Evolutionary conservation across 768 basidiomycete genomes (phyloP), one percentile per base, ranked within the genome.

Genomic region (Amanita rubescens): DNA sequence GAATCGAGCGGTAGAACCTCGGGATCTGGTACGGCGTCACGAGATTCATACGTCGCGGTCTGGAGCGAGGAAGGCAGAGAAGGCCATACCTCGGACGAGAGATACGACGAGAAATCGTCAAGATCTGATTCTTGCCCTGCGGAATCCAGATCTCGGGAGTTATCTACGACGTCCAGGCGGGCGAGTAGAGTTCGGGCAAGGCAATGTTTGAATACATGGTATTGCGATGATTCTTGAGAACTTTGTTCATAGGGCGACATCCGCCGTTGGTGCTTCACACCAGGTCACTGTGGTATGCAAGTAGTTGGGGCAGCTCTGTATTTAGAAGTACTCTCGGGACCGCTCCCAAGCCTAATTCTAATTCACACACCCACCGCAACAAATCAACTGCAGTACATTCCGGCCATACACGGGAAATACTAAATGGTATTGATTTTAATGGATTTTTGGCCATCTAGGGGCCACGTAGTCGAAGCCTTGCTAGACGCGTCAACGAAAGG

Each of bases 21-120:
- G 15, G 64, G 24, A 19, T 73, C 67, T 6, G 72, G 69, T 0
- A 70, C 46, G 1, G 49, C 50, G 8, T 57, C 55, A 11, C 67
- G 65, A 2, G 62, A 67, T 44, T 74, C 73, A 62, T 75, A 71
- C 9, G 76, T 69, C 0, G 73, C 72, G 0, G 54, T 54, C 35
- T 66, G 71, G 6, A 78, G 57, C 3, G 58, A 15, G 3, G 20
- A 10, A 2, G 79, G 75, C 3, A 82, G 64, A 8, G 64, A 60
- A 12, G 68, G 55, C 79, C 80, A 82, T 3, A 73, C 62, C 63
- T 82, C 80, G 3, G 65, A 55, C 2, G 77, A 76, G 8, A 82
- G 73, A 57, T 79, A 84, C 0, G 70, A 68, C 0, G 73, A 64
- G 59, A 81, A 82, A 1, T 84, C 81, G 62, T 78, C 76, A 1